A percentile compares a stretch with the other conserved stretches of the same genome.
Evolutionary conservation across 257 asterid species (phyloP).

Genomic region (Vinca minor): DNA sequence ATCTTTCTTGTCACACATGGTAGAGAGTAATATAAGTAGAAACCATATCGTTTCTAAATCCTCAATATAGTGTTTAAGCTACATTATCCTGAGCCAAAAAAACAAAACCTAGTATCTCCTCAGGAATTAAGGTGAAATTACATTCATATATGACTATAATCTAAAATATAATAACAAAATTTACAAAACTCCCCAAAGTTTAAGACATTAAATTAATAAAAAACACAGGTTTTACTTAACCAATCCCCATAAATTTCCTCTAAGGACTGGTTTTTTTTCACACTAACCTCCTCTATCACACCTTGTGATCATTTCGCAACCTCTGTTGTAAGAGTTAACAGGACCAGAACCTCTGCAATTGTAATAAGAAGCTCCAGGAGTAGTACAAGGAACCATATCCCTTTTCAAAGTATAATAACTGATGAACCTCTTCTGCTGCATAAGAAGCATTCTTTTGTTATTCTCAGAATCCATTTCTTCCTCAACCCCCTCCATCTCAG

Average conservation of each 20-base stretch:
- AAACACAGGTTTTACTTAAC: neutral
- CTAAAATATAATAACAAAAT: neutral
- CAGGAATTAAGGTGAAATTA: neutral
- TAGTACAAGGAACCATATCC: conserved; percentile 71
- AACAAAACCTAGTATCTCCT: conserved; percentile 12
- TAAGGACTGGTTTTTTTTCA: neutral
- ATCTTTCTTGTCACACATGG: no score
- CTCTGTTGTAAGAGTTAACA: conserved; percentile 59
- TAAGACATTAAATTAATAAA: neutral
- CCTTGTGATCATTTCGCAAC: conserved; percentile 85
- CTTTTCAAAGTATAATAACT: conserved; percentile 66
- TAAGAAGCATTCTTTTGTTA: conserved; percentile 44
- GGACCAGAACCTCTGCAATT: conserved; percentile 48
- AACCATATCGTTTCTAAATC: neutral
- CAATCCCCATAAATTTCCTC: neutral
- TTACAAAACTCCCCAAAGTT: neutral
- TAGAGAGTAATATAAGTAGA: neutral
- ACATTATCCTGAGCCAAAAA: neutral
- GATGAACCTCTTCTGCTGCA: conserved; percentile 50
- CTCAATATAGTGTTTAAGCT: neutral
- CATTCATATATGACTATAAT: neutral
- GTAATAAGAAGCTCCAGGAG: conserved; percentile 79
- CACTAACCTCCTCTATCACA: conserved; percentile 42
- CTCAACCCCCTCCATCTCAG: conserved; percentile 27
- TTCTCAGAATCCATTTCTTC: conserved; percentile 55